Evolutionary conservation across 1,139 yeast genomes (phyloP).

Genomic region (Saccharomyces hybrid): DNA sequence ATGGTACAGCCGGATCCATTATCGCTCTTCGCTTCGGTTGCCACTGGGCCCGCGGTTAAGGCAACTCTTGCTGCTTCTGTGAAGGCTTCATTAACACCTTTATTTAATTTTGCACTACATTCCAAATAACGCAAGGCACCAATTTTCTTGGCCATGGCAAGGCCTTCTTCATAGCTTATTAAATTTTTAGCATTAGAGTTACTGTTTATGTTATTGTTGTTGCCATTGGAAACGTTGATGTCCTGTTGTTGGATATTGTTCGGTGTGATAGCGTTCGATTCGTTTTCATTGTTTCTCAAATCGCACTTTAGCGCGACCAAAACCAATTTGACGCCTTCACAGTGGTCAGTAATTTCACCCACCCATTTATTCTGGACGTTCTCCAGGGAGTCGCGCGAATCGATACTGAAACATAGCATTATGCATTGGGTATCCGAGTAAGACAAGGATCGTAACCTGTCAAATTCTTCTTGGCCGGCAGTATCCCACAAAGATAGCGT

Average conservation of each 20-base stretch:
- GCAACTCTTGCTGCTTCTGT: slow-evolving; percentile 97
- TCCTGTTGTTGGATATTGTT: slow-evolving; percentile 24
- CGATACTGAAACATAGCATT: slow-evolving; percentile 92
- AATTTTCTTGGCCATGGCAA: slow-evolving; percentile 74
- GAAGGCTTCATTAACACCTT: slow-evolving; percentile 95
- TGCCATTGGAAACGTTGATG: slow-evolving; percentile 14
- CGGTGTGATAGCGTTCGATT: slow-evolving; percentile 28
- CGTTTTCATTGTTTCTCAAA: slow-evolving; percentile 52
- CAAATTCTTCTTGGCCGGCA: slow-evolving; percentile 98
- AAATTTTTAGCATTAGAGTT: slow-evolving; percentile 35
- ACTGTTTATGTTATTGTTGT: slow-evolving; percentile 28
- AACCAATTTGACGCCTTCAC: slow-evolving; percentile 92
- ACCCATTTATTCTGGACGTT: slow-evolving; percentile 96
- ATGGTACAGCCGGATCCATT: slow-evolving; percentile 32
- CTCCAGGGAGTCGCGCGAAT: slow-evolving; percentile 87
- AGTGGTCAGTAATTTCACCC: slow-evolving; percentile 91
- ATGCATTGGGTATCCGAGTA: slow-evolving; percentile 95
- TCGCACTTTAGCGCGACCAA: slow-evolving; percentile 93
- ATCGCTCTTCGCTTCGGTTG: slow-evolving; percentile 48
- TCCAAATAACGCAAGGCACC: slow-evolving; percentile 84
- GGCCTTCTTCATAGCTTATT: slow-evolving; percentile 78
- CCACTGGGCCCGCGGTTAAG: slow-evolving; percentile 78
- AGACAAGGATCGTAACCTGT: slow-evolving; percentile 77
- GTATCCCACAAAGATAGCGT: slow-evolving; percentile 96
- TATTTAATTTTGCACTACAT: slow-evolving; percentile 87